phyloP scores from a whole-genome alignment of 1,284 basidiomycete genomes.

The Heliocybe sulcata region DNA sequence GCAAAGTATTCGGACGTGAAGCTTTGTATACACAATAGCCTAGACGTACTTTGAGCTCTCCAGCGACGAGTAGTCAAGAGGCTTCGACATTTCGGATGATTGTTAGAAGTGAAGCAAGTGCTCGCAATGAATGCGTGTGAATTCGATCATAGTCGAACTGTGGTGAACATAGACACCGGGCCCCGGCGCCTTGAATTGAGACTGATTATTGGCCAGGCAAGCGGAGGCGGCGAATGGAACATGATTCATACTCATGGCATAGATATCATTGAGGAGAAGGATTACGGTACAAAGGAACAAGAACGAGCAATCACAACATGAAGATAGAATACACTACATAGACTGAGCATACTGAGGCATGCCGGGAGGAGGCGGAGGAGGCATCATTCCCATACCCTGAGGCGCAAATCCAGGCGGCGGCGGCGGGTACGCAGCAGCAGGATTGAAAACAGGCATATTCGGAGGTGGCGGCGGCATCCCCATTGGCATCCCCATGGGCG shows the following conservation, averaged over 20 bases:
- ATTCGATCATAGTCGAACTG: background rate
- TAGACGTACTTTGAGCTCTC: slow-evolving; percentile 26
- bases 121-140: slow-evolving; percentile 3
- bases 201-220: too few species aligned
- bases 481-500: slow-evolving; percentile 15
- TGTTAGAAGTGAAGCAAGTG: background rate
- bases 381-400: slow-evolving; percentile 16
- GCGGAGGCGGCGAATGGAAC: too few species aligned
- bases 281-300: slow-evolving; percentile 2
- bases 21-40: too few species aligned
- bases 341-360: slow-evolving; percentile 16
- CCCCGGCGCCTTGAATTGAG: too few species aligned
- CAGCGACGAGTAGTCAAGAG: slow-evolving; percentile 29
- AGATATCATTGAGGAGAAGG: background rate
- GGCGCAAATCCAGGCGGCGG: slow-evolving; percentile 52
- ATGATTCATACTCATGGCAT: too few species aligned
- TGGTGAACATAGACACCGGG: too few species aligned
- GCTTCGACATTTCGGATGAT: slow-evolving; percentile 10
- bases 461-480: slow-evolving; percentile 30
- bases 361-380: slow-evolving; percentile 20
- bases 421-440: slow-evolving; percentile 39
- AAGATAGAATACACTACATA: slow-evolving; percentile 17
- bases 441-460: slow-evolving; percentile 31
- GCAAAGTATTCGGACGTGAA: background rate
- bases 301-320: slow-evolving; percentile 12